Evolutionary conservation across 208 protist species (phyloP).

Genomic region (Acanthamoeba sp.): DNA sequence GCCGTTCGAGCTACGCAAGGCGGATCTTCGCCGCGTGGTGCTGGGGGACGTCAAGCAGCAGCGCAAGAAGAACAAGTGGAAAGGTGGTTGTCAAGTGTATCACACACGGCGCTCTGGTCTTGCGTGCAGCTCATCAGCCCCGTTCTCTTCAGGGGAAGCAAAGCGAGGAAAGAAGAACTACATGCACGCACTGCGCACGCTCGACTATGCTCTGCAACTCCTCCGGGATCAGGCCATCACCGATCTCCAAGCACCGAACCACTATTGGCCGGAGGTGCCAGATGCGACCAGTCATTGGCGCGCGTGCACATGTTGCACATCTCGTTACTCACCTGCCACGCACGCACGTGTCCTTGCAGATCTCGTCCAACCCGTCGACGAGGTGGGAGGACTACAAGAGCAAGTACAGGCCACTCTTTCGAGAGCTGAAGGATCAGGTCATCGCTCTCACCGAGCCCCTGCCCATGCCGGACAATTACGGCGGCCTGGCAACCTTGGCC

Average conservation of each 20-base stretch:
- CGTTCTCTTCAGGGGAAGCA: not conserved
- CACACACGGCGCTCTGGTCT: not conserved
- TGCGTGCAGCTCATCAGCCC: not conserved
- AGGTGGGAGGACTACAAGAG: not conserved
- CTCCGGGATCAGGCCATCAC: not conserved
- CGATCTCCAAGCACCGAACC: not conserved
- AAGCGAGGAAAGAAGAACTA: slow-evolving; percentile 4
- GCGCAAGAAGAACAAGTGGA: slow-evolving; percentile 30
- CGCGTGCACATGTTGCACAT: no score
- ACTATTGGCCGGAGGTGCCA: not conserved
- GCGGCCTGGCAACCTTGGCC: not conserved
- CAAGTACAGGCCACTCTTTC: not conserved
- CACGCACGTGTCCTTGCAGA: not conserved
- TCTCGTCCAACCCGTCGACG: not conserved
- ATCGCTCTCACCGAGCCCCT: not conserved
- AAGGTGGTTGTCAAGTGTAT: not conserved
- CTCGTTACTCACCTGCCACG: no score
- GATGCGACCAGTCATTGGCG: no score
- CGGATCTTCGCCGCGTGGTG: not conserved
- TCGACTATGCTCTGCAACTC: not conserved
- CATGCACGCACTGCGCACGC: slow-evolving; percentile 5
- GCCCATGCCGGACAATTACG: not conserved
- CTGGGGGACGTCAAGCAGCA: not conserved
- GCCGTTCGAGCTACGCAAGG: slow-evolving; percentile 8
- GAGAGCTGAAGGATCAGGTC: not conserved